Evolutionary conservation across 2,329 filamentous ascomycete genomes (phyloP).

Genomic region (Scopulariopsis brevicaulis): DNA sequence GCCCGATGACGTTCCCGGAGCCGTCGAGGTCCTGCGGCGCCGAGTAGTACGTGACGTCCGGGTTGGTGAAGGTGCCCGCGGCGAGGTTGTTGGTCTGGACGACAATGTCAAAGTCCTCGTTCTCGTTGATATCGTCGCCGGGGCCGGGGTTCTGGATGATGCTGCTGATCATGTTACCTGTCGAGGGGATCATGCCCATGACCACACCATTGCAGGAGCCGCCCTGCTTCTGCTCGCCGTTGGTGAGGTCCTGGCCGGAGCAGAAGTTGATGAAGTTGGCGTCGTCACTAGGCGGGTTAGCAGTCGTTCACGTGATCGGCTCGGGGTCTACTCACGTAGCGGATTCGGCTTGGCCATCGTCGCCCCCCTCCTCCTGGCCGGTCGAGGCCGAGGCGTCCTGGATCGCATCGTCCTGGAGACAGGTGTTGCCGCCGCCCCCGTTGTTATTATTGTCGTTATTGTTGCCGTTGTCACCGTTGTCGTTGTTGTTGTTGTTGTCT

Average conservation of each 20-base stretch:
- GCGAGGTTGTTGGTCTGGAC: slow-evolving; percentile 40
- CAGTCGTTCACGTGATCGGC: background rate
- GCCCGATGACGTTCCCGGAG: slow-evolving; percentile 40
- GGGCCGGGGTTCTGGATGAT: slow-evolving; percentile 42
- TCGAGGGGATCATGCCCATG: slow-evolving; percentile 49
- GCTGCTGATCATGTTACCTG: slow-evolving; percentile 43
- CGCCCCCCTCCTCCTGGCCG: slow-evolving; percentile 7
- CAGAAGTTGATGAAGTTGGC: slow-evolving; percentile 57
- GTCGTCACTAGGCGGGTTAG: slow-evolving; percentile 27
- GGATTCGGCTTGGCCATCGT: slow-evolving; percentile 36
- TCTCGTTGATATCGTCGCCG: slow-evolving; percentile 30
- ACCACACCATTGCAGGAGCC: slow-evolving; percentile 57
- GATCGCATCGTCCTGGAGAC: slow-evolving; percentile 4
- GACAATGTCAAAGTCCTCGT: slow-evolving; percentile 39
- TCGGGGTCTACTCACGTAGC: slow-evolving; percentile 27
- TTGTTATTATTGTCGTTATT: slow-evolving; percentile 8
- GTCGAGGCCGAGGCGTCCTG: slow-evolving; percentile 6
- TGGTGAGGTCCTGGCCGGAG: slow-evolving; percentile 39
- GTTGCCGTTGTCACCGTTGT: slow-evolving; percentile 6
- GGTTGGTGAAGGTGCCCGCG: slow-evolving; percentile 50
- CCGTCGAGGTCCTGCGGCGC: slow-evolving; percentile 42
- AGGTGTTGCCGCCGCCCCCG: slow-evolving; percentile 8
- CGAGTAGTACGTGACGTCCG: slow-evolving; percentile 47
- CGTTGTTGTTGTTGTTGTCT: slow-evolving; percentile 9
- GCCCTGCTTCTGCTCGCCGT: slow-evolving; percentile 42